Conservation (phyloP, 805 yeast species). For the Saturnispora ahearnii region DNA sequence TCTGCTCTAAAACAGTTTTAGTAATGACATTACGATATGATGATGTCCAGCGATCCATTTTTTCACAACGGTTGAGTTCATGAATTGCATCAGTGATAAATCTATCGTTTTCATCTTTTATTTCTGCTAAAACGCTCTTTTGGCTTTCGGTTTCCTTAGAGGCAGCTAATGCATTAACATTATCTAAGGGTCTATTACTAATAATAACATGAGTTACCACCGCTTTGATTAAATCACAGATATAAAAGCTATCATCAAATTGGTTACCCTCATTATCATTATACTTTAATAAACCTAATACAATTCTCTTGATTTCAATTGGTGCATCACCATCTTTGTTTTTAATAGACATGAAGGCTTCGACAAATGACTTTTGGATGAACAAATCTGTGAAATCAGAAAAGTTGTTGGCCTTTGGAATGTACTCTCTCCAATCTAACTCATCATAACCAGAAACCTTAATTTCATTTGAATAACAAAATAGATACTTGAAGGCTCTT, state of each 20-base stretch:
- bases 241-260: conserved; percentile 64
- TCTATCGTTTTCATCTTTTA: conserved; percentile 24
- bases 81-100: conserved; percentile 42
- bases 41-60: conserved; percentile 82
- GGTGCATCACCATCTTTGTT: conserved; percentile 54
- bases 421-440: conserved; percentile 34
- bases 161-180: conserved; percentile 19
- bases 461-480: conserved; percentile 53
- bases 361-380: conserved; percentile 60
- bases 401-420: conserved; percentile 77
- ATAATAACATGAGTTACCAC: conserved; percentile 32
- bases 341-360: conserved; percentile 49
- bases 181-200: conserved; percentile 18
- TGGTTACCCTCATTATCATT: conserved; percentile 79
- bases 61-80: conserved; percentile 66
- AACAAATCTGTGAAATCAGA: conserved; percentile 59
- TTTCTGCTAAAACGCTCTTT: not conserved
- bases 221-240: conserved; percentile 47
- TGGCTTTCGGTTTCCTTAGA: not conserved
- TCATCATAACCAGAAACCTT: conserved; percentile 18
- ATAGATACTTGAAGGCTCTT: conserved; percentile 57
- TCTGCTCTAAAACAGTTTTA: conserved; percentile 47
- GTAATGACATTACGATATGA: conserved; percentile 54
- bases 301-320: conserved; percentile 46
- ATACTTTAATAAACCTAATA: conserved; percentile 65